A percentile compares a stretch with the other conserved stretches of the same genome.
phyloP scores from a whole-genome alignment of 768 basidiomycete genomes.

The Gautieria morchelliformis region DNA sequence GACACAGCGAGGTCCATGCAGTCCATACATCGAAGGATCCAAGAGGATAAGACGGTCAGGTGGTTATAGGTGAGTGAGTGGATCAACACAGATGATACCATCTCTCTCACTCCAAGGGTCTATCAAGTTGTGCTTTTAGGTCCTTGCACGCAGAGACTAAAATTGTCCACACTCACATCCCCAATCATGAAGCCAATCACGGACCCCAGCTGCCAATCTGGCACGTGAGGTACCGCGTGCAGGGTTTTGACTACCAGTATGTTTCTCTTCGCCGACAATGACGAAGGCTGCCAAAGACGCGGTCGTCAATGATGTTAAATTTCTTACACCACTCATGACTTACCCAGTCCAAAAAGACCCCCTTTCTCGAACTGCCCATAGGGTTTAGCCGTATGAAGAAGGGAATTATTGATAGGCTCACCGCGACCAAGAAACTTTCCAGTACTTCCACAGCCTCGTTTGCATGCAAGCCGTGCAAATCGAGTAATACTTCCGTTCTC shows the following conservation, averaged over 20 bases:
- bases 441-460: slow-evolving; percentile 88
- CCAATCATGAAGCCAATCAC: slow-evolving; percentile 89
- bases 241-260: slow-evolving; percentile 84
- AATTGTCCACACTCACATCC: slow-evolving; percentile 34
- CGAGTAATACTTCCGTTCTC: slow-evolving; percentile 78
- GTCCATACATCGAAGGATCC: background rate
- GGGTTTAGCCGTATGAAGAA: background rate
- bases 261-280: slow-evolving; percentile 93
- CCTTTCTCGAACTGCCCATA: slow-evolving; percentile 67
- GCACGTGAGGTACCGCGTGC: slow-evolving; percentile 73
- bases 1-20: background rate
- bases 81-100: slow-evolving; percentile 83
- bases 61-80: slow-evolving; percentile 52
- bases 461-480: slow-evolving; percentile 89
- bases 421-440: slow-evolving; percentile 80
- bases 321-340: slow-evolving; percentile 15
- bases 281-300: slow-evolving; percentile 52
- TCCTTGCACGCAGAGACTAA: background rate
- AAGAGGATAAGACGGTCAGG: background rate
- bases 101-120: slow-evolving; percentile 90
- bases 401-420: slow-evolving; percentile 33
- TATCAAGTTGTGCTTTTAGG: background rate
- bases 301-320: slow-evolving; percentile 7
- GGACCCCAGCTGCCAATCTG: slow-evolving; percentile 76
- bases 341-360: slow-evolving; percentile 79